Conservation (phyloP, 202 grass and related monocot species). For the Sporobolus alterniflorus region DNA sequence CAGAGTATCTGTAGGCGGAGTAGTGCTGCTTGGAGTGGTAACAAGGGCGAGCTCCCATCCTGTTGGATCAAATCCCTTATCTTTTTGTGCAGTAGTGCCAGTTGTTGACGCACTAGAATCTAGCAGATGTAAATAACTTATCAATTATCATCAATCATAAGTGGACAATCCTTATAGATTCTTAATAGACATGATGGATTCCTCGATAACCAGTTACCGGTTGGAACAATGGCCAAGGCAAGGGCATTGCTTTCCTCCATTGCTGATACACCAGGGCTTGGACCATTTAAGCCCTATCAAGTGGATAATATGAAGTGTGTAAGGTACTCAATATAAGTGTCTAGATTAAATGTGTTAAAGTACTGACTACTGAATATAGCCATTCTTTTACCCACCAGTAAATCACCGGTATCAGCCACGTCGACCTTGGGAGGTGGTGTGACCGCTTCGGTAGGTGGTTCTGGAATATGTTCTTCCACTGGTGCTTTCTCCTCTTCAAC, state of each 20-base stretch:
- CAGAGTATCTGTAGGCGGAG: slow-evolving; percentile 65
- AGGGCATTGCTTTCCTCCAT: slow-evolving; percentile 96
- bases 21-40: slow-evolving; percentile 75
- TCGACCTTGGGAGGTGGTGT: slow-evolving; percentile 46
- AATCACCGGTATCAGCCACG: slow-evolving; percentile 65
- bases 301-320: slow-evolving; percentile 13
- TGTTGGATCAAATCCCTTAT: slow-evolving; percentile 95
- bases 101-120: slow-evolving; percentile 46
- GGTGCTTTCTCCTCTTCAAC: slow-evolving; percentile 72
- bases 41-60: slow-evolving; percentile 99
- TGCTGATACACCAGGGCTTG: slow-evolving; percentile 69
- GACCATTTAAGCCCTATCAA: slow-evolving; percentile 75
- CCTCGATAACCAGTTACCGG: slow-evolving; percentile 46
- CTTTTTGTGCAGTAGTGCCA: slow-evolving; percentile 39
- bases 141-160: not conserved
- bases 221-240: slow-evolving; percentile 79
- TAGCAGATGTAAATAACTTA: slow-evolving; percentile 26
- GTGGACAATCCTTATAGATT: not conserved
- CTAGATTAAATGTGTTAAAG: slow-evolving; percentile 19
- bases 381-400: slow-evolving; percentile 71
- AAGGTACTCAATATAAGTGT: slow-evolving; percentile 6
- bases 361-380: not conserved
- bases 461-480: slow-evolving; percentile 55
- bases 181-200: not conserved
- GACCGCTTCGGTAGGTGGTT: slow-evolving; percentile 52